phyloP scores from a whole-genome alignment of 345 rosid genomes.

The Eucalyptus shirleyi region DNA sequence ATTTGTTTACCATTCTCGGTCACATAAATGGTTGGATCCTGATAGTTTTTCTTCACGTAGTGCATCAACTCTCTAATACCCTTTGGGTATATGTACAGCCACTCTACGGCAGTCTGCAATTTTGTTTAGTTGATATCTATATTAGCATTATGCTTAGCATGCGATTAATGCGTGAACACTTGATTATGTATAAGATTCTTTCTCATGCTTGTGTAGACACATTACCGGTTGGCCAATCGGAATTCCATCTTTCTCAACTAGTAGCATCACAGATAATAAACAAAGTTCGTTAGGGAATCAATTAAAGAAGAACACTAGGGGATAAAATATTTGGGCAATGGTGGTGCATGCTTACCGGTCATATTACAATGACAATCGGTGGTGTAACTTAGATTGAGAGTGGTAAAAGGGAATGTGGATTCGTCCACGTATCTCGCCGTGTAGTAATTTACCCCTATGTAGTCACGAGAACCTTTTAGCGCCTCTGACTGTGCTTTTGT shows the following conservation, averaged over 20 bases:
- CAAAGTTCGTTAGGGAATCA: not conserved
- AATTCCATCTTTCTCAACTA: slow-evolving; percentile 20
- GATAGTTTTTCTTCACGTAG: slow-evolving; percentile 6
- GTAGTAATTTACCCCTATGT: slow-evolving; percentile 47
- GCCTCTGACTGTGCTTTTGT: slow-evolving; percentile 23
- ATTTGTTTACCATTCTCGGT: slow-evolving; percentile 28
- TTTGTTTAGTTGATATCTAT: not conserved
- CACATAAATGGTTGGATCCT: slow-evolving; percentile 12
- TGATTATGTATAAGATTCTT: not conserved
- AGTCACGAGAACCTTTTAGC: slow-evolving; percentile 44
- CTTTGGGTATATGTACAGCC: slow-evolving; percentile 21
- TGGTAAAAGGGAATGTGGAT: not conserved
- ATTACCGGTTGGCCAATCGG: slow-evolving; percentile 21
- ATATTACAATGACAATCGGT: slow-evolving; percentile 5
- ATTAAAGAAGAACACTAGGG: not conserved
- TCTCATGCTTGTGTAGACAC: too few species aligned
- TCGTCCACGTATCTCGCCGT: slow-evolving; percentile 23
- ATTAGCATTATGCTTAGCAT: not conserved
- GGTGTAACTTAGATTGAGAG: slow-evolving; percentile 3
- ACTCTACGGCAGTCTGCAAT: slow-evolving; percentile 11
- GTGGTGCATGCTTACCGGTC: not conserved
- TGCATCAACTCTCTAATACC: slow-evolving; percentile 10
- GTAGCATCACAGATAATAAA: not conserved
- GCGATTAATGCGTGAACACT: not conserved
- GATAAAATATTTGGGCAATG: not conserved